These are phyloP conservation scores for Amanita thiersii DNA, from an alignment of 768 basidiomycete species.

Conservation along the genomic window DNA sequence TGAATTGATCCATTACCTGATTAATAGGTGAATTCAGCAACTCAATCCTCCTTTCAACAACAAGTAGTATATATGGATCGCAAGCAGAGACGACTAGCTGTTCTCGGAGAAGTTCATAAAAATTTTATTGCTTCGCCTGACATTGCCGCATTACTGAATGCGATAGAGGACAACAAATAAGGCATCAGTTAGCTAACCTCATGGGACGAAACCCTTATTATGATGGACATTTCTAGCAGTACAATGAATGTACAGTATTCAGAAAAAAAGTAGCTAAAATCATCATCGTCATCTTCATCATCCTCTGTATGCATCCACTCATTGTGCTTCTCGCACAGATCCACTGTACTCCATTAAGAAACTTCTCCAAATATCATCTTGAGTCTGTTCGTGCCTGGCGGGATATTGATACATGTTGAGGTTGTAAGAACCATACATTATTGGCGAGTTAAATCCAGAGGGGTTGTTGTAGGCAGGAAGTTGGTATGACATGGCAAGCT, in stretches of 20 bases:
- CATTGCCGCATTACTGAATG: constrained; percentile 61
- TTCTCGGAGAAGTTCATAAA: constrained; percentile 83
- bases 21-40: constrained; percentile 67
- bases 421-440: neutral
- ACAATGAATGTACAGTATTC: neutral
- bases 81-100: constrained; percentile 46
- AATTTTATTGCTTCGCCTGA: constrained; percentile 82
- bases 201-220: constrained; percentile 43
- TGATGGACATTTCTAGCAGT: constrained; percentile 37
- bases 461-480: neutral
- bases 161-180: constrained; percentile 50
- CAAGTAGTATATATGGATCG: constrained; percentile 73
- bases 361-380: constrained; percentile 31
- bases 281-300: neutral
- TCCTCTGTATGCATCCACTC: neutral
- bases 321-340: neutral
- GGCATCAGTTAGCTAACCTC: constrained; percentile 17
- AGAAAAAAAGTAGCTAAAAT: neutral
- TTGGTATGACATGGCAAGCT: neutral
- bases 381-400: constrained; percentile 17
- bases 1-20: neutral
- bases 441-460: neutral
- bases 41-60: constrained; percentile 82
- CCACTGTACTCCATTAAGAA: constrained; percentile 24
- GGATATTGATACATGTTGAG: constrained; percentile 4